phyloP scores from a whole-genome alignment of 1,284 basidiomycete genomes.

The Ceratobasidium sp. region DNA sequence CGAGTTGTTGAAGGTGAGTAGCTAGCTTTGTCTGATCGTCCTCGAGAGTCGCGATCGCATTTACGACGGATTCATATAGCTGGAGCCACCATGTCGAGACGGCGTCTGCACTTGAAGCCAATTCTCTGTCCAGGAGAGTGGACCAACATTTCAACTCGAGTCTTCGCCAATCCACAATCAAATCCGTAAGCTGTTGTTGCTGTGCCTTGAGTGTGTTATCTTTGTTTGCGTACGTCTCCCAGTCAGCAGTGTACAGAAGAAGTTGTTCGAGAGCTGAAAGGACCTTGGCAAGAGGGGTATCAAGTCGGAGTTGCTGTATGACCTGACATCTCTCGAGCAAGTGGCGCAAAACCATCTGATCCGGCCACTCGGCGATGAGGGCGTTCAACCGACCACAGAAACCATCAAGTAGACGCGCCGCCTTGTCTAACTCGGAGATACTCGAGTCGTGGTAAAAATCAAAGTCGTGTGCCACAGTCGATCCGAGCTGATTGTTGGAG shows the following conservation, averaged over 20 bases:
- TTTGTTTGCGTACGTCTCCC: slow-evolving; percentile 93
- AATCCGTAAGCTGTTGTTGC: slow-evolving; percentile 68
- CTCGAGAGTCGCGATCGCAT: slow-evolving; percentile 52
- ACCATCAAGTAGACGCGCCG: slow-evolving; percentile 58
- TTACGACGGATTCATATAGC: slow-evolving; percentile 78
- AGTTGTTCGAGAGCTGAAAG: slow-evolving; percentile 88
- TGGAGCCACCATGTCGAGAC: slow-evolving; percentile 92
- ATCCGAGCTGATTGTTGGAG: slow-evolving; percentile 45
- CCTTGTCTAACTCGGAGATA: slow-evolving; percentile 70
- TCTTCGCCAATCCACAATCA: slow-evolving; percentile 91
- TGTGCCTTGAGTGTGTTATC: slow-evolving; percentile 79
- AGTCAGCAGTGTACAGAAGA: slow-evolving; percentile 89
- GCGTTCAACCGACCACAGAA: slow-evolving; percentile 62
- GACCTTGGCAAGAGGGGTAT: slow-evolving; percentile 82
- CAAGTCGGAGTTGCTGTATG: slow-evolving; percentile 69
- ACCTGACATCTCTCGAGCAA: slow-evolving; percentile 77
- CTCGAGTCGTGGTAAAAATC: slow-evolving; percentile 87
- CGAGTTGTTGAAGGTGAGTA: slow-evolving; percentile 69
- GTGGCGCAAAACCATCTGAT: slow-evolving; percentile 94
- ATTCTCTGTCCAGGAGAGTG: slow-evolving; percentile 77
- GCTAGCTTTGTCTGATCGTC: slow-evolving; percentile 47
- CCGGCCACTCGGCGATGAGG: slow-evolving; percentile 88
- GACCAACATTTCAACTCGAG: slow-evolving; percentile 91
- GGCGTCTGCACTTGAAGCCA: slow-evolving; percentile 62
- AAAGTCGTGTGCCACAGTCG: slow-evolving; percentile 40